phyloP scores from a whole-genome alignment of 495 filamentous ascomycete genomes.

The Pyronema omphalodes region DNA sequence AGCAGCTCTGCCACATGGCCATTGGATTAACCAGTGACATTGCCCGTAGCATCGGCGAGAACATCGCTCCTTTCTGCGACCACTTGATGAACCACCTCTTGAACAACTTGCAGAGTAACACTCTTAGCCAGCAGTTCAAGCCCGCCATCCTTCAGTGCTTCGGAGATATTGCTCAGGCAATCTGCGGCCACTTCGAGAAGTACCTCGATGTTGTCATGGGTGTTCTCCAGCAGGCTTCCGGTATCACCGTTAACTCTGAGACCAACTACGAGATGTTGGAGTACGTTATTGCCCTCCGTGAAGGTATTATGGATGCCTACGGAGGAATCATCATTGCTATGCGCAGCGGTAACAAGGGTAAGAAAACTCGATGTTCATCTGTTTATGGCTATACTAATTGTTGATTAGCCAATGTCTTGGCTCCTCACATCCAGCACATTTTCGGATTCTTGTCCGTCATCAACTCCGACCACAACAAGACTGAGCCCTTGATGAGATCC shows the following conservation, averaged over 20 bases:
- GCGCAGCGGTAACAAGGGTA: slow-evolving; percentile 62
- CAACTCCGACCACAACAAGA: slow-evolving; percentile 63
- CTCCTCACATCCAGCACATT: slow-evolving; percentile 65
- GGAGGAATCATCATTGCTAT: slow-evolving; percentile 85
- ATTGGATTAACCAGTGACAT: slow-evolving; percentile 95
- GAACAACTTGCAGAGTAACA: slow-evolving; percentile 59
- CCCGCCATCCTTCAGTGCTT: slow-evolving; percentile 95
- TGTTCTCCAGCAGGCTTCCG: slow-evolving; percentile 81
- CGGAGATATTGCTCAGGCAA: slow-evolving; percentile 92
- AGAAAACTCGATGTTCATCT: slow-evolving; percentile 19
- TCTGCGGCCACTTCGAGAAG: slow-evolving; percentile 75
- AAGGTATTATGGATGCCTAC: slow-evolving; percentile 99
- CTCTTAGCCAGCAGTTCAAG: slow-evolving; percentile 87
- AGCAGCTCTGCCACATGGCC: slow-evolving; percentile 83
- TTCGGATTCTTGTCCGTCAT: slow-evolving; percentile 76
- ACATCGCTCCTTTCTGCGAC: slow-evolving; percentile 86
- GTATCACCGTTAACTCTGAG: slow-evolving; percentile 33
- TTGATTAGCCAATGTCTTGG: slow-evolving; percentile 44
- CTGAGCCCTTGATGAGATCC: slow-evolving; percentile 76
- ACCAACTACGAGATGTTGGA: slow-evolving; percentile 73
- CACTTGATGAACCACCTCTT: slow-evolving; percentile 93
- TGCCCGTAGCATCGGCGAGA: slow-evolving; percentile 71
- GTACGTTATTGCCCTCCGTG: slow-evolving; percentile 81
- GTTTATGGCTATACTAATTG: slow-evolving; percentile 12
- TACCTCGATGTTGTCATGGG: slow-evolving; percentile 83